These are phyloP conservation scores for Hanseniaspora taiwanica DNA, from an alignment of 805 yeast genomes.

Conservation along the genomic window DNA sequence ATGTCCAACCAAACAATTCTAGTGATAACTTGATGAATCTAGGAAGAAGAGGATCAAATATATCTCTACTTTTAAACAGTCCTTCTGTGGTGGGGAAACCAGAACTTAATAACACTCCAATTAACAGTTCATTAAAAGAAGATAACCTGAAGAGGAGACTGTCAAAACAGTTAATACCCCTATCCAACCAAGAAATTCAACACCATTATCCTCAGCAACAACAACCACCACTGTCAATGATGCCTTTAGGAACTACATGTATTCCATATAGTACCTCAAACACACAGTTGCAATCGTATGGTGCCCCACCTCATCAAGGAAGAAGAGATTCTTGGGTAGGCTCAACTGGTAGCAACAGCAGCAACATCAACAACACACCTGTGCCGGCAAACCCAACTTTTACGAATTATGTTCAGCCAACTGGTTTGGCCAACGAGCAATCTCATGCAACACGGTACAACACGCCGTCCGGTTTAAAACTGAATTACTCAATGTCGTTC, in stretches of 20 bases:
- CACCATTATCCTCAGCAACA: constrained; percentile 6
- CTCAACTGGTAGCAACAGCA: too few relatives aligned
- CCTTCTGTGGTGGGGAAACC: too few relatives aligned
- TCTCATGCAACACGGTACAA: constrained; percentile 1
- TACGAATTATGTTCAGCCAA: too few relatives aligned
- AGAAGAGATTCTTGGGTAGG: too few relatives aligned
- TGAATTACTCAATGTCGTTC: background rate
- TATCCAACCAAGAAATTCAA: background rate
- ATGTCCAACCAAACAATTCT: background rate
- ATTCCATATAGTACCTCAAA: background rate
- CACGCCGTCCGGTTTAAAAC: background rate
- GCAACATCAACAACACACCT: background rate
- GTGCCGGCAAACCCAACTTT: too few relatives aligned
- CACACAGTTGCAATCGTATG: too few relatives aligned
- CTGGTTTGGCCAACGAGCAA: too few relatives aligned
- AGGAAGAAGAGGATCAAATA: background rate
- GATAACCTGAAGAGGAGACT: background rate
- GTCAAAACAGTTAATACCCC: background rate
- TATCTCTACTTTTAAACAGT: background rate
- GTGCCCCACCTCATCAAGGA: too few relatives aligned
- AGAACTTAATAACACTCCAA: too few relatives aligned
- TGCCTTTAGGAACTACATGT: background rate
- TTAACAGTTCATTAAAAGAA: background rate
- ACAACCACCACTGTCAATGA: background rate
- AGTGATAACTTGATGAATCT: background rate